Percentiles rank a stretch among this genome's conserved stretches.
phyloP scores from a whole-genome alignment of 1,284 basidiomycete species.

The Leccinum pachyderme region DNA sequence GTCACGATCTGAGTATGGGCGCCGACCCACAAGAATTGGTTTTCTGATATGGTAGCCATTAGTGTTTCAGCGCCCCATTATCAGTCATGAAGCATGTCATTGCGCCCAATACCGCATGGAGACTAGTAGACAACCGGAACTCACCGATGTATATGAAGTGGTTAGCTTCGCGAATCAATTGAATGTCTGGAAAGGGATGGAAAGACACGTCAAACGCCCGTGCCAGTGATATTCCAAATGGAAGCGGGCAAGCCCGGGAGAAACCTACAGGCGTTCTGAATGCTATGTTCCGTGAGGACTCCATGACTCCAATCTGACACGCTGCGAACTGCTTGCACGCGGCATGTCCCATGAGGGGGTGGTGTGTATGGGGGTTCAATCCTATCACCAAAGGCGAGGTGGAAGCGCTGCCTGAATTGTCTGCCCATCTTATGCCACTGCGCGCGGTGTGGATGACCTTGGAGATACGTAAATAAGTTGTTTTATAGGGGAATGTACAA shows the following conservation, averaged over 20 bases:
- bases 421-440: slow-evolving; percentile 58
- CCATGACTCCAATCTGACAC: slow-evolving; percentile 92
- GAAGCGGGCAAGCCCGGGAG: slow-evolving; percentile 1
- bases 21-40: slow-evolving; percentile 85
- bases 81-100: slow-evolving; percentile 13
- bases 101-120: slow-evolving; percentile 4
- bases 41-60: slow-evolving; percentile 51
- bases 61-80: slow-evolving; percentile 1
- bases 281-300: slow-evolving; percentile 79
- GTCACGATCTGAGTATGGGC: neutral
- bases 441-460: slow-evolving; percentile 70
- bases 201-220: neutral
- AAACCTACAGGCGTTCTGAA: slow-evolving; percentile 81
- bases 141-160: slow-evolving; percentile 88
- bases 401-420: slow-evolving; percentile 61
- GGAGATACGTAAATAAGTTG: slow-evolving; percentile 4
- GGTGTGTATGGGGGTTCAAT: slow-evolving; percentile 41
- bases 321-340: slow-evolving; percentile 78
- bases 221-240: slow-evolving; percentile 3
- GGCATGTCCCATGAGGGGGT: slow-evolving; percentile 50
- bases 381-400: slow-evolving; percentile 34
- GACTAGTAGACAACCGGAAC: slow-evolving; percentile 21
- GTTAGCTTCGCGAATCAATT: slow-evolving; percentile 80
- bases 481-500: neutral
- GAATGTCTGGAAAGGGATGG: slow-evolving; percentile 53